A percentile compares a stretch with the other conserved stretches of the same genome.
These are phyloP conservation scores for Phaseolus lunatus DNA, from an alignment of 306 rosid genomes.

Conservation along the genomic window DNA sequence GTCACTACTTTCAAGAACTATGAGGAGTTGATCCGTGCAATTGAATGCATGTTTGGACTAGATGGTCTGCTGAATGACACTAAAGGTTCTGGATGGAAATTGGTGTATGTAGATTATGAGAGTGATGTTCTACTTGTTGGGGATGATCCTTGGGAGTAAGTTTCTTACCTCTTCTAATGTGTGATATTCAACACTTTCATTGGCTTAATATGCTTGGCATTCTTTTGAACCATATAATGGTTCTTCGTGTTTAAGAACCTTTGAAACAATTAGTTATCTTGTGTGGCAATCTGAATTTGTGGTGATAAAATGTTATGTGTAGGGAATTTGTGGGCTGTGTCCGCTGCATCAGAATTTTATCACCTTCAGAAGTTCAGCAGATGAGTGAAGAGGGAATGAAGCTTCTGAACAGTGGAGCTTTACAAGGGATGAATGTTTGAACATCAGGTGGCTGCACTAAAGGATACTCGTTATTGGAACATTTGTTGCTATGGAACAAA, in stretches of 20 bases:
- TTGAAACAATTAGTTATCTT: background rate
- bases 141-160: constrained; percentile 99
- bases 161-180: constrained; percentile 29
- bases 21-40: constrained; percentile 76
- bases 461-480: constrained; percentile 28
- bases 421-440: constrained; percentile 73
- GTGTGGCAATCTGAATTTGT: constrained; percentile 6
- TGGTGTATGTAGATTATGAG: constrained; percentile 94
- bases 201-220: background rate
- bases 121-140: constrained; percentile 90
- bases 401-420: constrained; percentile 84
- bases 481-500: constrained; percentile 27
- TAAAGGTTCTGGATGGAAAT: constrained; percentile 88
- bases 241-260: background rate
- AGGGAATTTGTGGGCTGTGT: constrained; percentile 95
- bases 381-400: constrained; percentile 99
- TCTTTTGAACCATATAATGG: background rate
- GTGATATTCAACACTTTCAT: background rate
- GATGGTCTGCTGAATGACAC: constrained; percentile 87
- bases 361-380: constrained; percentile 89
- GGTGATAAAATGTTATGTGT: constrained; percentile 47
- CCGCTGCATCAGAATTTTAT: constrained; percentile 82
- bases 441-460: constrained; percentile 16
- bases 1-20: constrained; percentile 85
- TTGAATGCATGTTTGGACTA: constrained; percentile 93